Base-by-base conservation (phyloP, 2,329 filamentous ascomycete species). In the Chaetoscypha palmicola region DNA sequence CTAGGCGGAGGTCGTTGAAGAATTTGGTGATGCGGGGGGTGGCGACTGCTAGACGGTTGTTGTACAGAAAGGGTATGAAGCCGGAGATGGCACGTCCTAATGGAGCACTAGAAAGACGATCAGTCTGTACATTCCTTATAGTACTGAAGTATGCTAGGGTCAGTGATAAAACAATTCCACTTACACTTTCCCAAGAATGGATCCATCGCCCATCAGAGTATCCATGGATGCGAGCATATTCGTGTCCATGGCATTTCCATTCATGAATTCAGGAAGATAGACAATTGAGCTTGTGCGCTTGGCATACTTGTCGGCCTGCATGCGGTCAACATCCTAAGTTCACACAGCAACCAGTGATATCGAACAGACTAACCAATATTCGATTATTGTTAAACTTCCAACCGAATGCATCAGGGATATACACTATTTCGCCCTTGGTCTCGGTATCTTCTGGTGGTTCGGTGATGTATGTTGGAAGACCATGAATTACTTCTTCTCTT, bases 261-360 rank as follows among this genome's bases (percentile, higher is more conserved):
- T 58, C 65, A 72, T 70, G 48, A 75, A 70, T 46, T 74, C 70
- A 0, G 71, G 72, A 20, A 72, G 48, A 49, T 71, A 70, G 21
- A 74, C 69, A 5, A 58, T 57, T 49, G 64, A 70, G 2, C 58
- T 58, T 1, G 67, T 66, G 43, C 64, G 64, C 39, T 64, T 58
- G 10, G 70, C 70, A 55, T 72, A 73, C 17, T 58, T 54, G 50
- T 74, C 70, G 2, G 35, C 35, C 22, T 28, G 24, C 12, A 28
- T 28, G 68, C 12, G 7, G 7, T 12, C 12, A 28, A 7, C 24
- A 28, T n/a, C n/a, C n/a, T n/a, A n/a, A n/a, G n/a, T n/a, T n/a
- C n/a, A n/a, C n/a, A n/a, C n/a, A n/a, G n/a, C n/a, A n/a, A n/a
- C n/a, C n/a, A n/a, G n/a, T n/a, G n/a, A n/a, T n/a, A n/a, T n/a